These are phyloP conservation scores for Talaromyces adpressus DNA, from an alignment of 495 filamentous ascomycete species.

Conservation along the genomic window DNA sequence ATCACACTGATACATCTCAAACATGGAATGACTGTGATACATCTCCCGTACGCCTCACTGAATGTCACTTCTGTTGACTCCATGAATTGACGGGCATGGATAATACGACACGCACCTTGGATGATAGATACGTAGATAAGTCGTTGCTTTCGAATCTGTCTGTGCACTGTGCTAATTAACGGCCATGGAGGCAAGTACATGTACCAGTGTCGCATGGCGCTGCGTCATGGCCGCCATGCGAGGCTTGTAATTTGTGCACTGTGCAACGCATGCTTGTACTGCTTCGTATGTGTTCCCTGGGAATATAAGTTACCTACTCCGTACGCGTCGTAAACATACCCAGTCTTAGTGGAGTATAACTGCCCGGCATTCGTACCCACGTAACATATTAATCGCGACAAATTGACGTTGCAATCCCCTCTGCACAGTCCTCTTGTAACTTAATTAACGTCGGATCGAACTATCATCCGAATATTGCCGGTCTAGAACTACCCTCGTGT, in stretches of 20 bases:
- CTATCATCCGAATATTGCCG: not conserved
- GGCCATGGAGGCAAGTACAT: not conserved
- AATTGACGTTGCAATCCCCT: not conserved
- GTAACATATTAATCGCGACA: not conserved
- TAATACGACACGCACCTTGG: not conserved
- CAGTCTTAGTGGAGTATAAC: too few relatives aligned
- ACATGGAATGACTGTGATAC: not conserved
- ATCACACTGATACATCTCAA: not conserved
- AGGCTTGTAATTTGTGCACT: not conserved
- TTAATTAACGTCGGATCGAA: not conserved
- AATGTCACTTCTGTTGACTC: not conserved
- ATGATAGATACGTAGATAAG: too few relatives aligned
- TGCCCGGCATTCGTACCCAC: not conserved
- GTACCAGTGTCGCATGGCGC: not conserved
- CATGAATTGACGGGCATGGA: not conserved
- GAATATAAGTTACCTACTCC: too few relatives aligned
- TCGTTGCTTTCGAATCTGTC: too few relatives aligned
- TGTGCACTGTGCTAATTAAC: not conserved
- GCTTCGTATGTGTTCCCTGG: too few relatives aligned
- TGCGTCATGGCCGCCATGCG: not conserved
- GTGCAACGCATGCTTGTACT: not conserved
- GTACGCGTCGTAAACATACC: not conserved
- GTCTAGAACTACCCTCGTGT: not conserved
- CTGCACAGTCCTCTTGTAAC: not conserved
- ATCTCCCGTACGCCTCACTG: not conserved